phyloP scores from a whole-genome alignment of 2,329 filamentous ascomycete genomes.

The Cadophora luteo-olivacea region DNA sequence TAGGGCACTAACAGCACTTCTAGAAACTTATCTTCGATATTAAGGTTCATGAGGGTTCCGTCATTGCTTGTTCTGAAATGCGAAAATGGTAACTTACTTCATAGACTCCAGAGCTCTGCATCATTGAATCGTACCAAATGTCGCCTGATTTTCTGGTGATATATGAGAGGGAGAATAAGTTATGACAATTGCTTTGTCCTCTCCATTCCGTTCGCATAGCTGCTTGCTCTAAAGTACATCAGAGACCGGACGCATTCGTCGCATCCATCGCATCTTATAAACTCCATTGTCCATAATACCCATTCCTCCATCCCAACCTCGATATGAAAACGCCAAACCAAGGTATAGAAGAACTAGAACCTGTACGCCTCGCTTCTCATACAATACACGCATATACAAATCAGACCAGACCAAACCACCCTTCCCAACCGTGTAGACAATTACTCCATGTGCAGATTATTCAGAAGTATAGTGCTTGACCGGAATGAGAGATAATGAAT shows the following conservation, averaged over 20 bases:
- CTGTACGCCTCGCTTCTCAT: not conserved
- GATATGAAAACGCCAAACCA: not conserved
- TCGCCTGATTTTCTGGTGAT: too few species aligned
- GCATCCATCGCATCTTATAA: not conserved
- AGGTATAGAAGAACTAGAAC: not conserved
- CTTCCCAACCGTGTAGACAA: not conserved
- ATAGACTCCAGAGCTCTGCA: too few species aligned
- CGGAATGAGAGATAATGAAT: constrained; percentile 74
- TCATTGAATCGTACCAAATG: too few species aligned
- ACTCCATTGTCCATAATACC: not conserved
- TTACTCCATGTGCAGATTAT: not conserved
- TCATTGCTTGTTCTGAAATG: too few species aligned
- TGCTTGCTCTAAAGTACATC: not conserved
- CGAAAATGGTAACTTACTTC: too few species aligned
- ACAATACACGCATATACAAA: not conserved
- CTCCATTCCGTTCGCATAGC: not conserved
- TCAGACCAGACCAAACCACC: not conserved
- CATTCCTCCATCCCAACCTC: not conserved
- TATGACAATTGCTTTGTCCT: too few species aligned
- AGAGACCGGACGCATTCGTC: not conserved
- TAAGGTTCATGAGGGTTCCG: too few species aligned
- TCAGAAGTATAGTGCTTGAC: constrained; percentile 57
- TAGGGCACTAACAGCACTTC: too few species aligned
- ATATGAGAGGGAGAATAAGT: not conserved
- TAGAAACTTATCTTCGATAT: too few species aligned